These are phyloP conservation scores for Venturia oleaginea DNA, from an alignment of 2,329 filamentous ascomycete genomes.

Conservation along the genomic window DNA sequence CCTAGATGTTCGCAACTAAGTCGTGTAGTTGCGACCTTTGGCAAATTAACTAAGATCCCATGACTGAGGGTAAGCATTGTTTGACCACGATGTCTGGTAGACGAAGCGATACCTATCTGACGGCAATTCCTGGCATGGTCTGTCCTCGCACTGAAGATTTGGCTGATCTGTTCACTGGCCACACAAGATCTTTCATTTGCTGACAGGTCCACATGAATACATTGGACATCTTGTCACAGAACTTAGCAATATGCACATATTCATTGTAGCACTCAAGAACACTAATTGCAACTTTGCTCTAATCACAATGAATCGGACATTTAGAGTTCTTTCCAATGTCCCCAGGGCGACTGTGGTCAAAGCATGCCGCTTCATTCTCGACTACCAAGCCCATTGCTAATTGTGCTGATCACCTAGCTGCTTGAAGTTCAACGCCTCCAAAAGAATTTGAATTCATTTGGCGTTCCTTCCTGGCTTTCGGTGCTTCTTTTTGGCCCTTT, in stretches of 20 bases:
- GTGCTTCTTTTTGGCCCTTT: background rate
- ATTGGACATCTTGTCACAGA: background rate
- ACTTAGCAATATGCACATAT: background rate
- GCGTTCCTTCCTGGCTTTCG: background rate
- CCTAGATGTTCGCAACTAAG: too few species aligned
- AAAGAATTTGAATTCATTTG: too few species aligned
- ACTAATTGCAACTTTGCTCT: background rate
- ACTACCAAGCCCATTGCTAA: too few species aligned
- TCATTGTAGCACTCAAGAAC: background rate
- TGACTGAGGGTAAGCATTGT: too few species aligned
- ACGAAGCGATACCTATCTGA: too few species aligned
- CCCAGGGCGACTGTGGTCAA: too few species aligned
- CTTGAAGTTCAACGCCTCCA: background rate
- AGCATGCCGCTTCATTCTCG: too few species aligned
- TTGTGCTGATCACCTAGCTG: background rate
- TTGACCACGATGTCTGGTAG: too few species aligned
- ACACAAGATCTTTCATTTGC: background rate
- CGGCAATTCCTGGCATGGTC: background rate
- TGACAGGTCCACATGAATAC: background rate
- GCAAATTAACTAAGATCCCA: too few species aligned
- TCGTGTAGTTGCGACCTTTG: too few species aligned
- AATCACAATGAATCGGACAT: background rate
- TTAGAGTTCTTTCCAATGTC: background rate
- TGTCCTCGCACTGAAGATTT: background rate
- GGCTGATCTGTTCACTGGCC: background rate